Evolutionary conservation across 2,329 filamentous ascomycete genomes (phyloP).

Genomic region (Pezicula neosporulosa): DNA sequence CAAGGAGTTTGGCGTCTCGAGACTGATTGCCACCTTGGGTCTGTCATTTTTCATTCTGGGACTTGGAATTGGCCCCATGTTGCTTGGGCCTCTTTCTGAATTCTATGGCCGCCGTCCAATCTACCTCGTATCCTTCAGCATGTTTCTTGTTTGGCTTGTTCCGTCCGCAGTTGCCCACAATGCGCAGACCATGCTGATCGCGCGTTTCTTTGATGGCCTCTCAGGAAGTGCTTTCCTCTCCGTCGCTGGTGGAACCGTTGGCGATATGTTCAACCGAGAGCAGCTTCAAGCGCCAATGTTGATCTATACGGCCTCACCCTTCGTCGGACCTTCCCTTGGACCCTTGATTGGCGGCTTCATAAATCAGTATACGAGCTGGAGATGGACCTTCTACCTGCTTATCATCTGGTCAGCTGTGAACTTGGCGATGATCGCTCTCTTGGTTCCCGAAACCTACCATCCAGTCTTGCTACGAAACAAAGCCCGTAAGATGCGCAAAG

Average conservation of each 20-base stretch:
- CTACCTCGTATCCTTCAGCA: slow-evolving; percentile 69
- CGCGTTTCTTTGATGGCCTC: slow-evolving; percentile 74
- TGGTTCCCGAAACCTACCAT: slow-evolving; percentile 87
- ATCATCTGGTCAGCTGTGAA: slow-evolving; percentile 75
- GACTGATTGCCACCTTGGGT: slow-evolving; percentile 73
- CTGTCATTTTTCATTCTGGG: slow-evolving; percentile 82
- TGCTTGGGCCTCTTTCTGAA: slow-evolving; percentile 51
- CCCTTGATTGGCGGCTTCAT: slow-evolving; percentile 75
- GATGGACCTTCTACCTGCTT: slow-evolving; percentile 82
- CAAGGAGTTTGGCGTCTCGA: slow-evolving; percentile 67
- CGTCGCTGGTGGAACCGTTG: slow-evolving; percentile 82
- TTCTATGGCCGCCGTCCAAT: slow-evolving; percentile 83
- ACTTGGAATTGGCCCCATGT: slow-evolving; percentile 54
- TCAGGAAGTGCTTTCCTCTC: slow-evolving; percentile 65
- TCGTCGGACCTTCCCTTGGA: slow-evolving; percentile 57
- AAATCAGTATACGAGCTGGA: slow-evolving; percentile 70
- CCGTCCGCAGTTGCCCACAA: slow-evolving; percentile 80
- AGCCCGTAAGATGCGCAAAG: slow-evolving; percentile 63
- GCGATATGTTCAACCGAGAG: slow-evolving; percentile 68
- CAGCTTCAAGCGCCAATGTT: slow-evolving; percentile 80
- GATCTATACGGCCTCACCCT: slow-evolving; percentile 66
- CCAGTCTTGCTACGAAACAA: slow-evolving; percentile 71
- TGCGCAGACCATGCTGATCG: slow-evolving; percentile 74
- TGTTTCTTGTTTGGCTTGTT: slow-evolving; percentile 77
- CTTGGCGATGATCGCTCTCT: slow-evolving; percentile 59